Conservation (phyloP, 2,329 filamentous ascomycete genomes). For the Aspergillus spinulosporus region DNA sequence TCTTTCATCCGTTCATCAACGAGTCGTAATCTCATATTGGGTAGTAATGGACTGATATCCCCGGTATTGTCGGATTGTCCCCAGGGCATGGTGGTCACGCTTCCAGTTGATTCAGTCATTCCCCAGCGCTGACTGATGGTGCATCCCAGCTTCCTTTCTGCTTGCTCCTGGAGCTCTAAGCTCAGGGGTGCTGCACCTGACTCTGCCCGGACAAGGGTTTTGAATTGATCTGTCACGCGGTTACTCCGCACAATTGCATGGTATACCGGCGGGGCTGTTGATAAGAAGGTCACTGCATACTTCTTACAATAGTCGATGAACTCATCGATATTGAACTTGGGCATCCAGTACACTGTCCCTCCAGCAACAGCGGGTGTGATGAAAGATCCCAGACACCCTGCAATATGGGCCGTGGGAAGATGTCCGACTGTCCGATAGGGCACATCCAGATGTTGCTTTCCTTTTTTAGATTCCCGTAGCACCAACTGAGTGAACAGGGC, state of each 20-base stretch:
- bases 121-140: constrained; percentile 20
- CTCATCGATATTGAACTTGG: constrained; percentile 56
- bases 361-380: constrained; percentile 50
- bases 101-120: constrained; percentile 21
- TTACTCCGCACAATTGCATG: constrained; percentile 60
- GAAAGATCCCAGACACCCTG: constrained; percentile 50
- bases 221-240: constrained; percentile 58
- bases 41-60: constrained; percentile 19
- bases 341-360: constrained; percentile 62
- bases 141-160: constrained; percentile 51
- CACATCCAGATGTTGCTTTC: constrained; percentile 29
- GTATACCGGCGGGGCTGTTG: constrained; percentile 63
- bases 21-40: constrained; percentile 18
- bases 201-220: constrained; percentile 49
- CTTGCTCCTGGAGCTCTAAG: constrained; percentile 54
- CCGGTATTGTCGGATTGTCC: constrained; percentile 17
- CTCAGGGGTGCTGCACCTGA: constrained; percentile 60
- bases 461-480: constrained; percentile 27
- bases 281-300: constrained; percentile 56
- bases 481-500: constrained; percentile 22
- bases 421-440: constrained; percentile 47
- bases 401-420: constrained; percentile 51
- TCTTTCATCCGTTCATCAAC: constrained; percentile 14
- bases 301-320: constrained; percentile 57
- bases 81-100: constrained; percentile 21